These are phyloP conservation scores for Puccinia brachypodii DNA, from an alignment of 1,284 basidiomycete species.

Conservation along the genomic window DNA sequence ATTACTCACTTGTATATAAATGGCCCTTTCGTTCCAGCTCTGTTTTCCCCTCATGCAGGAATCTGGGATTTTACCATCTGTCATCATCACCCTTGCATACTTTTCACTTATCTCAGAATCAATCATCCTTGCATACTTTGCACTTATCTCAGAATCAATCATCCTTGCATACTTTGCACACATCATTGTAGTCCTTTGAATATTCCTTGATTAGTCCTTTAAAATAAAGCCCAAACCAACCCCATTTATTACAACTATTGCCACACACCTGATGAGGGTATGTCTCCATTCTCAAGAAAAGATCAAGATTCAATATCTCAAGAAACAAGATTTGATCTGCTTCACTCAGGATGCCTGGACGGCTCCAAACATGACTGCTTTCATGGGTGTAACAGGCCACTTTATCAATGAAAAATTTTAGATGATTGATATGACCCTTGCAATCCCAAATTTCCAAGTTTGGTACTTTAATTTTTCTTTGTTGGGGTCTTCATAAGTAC, in stretches of 20 bases:
- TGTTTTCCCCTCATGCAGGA: neutral
- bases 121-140: no score
- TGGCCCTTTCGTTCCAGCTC: no score
- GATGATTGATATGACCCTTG: neutral
- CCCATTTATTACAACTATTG: neutral
- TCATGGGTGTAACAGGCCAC: neutral
- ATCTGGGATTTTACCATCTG: no score
- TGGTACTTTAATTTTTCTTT: neutral
- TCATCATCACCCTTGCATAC: no score
- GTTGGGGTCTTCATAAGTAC: neutral
- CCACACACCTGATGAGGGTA: neutral
- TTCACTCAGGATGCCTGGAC: constrained; percentile 7
- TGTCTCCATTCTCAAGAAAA: neutral
- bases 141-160: no score
- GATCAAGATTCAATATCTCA: neutral
- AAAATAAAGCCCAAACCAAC: no score
- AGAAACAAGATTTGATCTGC: neutral
- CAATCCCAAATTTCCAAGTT: neutral
- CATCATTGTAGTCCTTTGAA: no score
- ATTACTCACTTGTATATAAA: no score
- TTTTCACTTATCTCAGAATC: no score
- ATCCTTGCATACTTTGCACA: no score
- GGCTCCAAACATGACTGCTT: neutral
- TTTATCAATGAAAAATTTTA: constrained; percentile 1
- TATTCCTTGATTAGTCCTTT: no score